Conservation (phyloP, 306 rosid genomes). For the Begonia masoniana region DNA sequence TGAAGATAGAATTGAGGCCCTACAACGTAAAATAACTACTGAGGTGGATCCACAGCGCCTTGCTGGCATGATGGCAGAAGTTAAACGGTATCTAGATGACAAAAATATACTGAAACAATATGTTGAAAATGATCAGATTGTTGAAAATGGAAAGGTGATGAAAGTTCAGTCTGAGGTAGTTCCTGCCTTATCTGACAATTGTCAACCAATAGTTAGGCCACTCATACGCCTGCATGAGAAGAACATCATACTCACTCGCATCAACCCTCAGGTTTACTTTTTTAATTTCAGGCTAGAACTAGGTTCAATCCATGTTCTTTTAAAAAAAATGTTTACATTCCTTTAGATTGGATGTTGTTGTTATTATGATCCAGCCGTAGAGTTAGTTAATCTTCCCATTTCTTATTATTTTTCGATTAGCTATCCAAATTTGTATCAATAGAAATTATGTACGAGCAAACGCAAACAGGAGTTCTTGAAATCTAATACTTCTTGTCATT, state of each 20-base stretch:
- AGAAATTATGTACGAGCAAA: no score
- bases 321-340: not conserved
- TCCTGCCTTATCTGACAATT: conserved; percentile 70
- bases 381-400: no score
- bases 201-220: conserved; percentile 72
- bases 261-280: conserved; percentile 75
- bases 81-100: conserved; percentile 84
- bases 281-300: not conserved
- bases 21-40: conserved; percentile 70
- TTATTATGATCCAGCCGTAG: not conserved
- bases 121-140: conserved; percentile 82
- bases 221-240: conserved; percentile 73
- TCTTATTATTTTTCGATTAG: no score
- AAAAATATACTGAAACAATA: conserved; percentile 80
- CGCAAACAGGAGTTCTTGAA: no score
- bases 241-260: conserved; percentile 90
- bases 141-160: conserved; percentile 82
- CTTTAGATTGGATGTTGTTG: not conserved
- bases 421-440: no score
- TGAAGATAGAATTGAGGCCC: conserved; percentile 91
- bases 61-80: conserved; percentile 77
- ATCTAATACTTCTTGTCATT: no score
- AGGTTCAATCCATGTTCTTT: conserved; percentile 8
- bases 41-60: conserved; percentile 78
- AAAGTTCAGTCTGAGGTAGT: conserved; percentile 80